Percentiles rank a stretch among this genome's conserved stretches.
Conservation (phyloP, 108 stramenopile genomes). For the Cyclotella sp. region DNA sequence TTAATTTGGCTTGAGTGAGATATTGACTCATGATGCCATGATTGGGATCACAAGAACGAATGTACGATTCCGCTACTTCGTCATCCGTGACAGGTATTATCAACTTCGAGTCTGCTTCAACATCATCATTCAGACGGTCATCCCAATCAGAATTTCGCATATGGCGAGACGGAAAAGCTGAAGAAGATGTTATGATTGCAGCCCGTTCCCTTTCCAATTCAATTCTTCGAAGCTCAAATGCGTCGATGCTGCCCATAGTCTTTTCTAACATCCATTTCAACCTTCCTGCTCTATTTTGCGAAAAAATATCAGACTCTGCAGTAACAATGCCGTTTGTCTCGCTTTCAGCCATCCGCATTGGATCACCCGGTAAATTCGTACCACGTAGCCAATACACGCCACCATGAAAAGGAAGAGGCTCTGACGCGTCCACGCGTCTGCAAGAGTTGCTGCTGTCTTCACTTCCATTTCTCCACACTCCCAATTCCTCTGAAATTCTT, state of each 20-base stretch:
- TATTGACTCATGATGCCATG: conserved; percentile 78
- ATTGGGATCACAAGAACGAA: conserved; percentile 65
- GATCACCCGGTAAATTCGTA: conserved; percentile 58
- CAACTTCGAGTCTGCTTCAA: neutral
- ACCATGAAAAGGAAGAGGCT: conserved; percentile 55
- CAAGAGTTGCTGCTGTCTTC: neutral
- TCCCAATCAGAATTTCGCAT: too few species aligned
- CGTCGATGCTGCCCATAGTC: conserved; percentile 88
- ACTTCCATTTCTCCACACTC: conserved; percentile 7
- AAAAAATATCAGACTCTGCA: neutral
- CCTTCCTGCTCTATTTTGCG: conserved; percentile 57
- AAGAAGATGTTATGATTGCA: conserved; percentile 22
- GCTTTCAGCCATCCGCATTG: conserved; percentile 4
- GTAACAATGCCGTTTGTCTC: neutral
- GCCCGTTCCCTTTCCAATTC: conserved; percentile 63
- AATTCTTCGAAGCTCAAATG: conserved; percentile 72
- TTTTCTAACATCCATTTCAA: conserved; percentile 74
- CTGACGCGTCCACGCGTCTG: neutral
- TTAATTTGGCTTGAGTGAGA: conserved; percentile 62
- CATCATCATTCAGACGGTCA: neutral
- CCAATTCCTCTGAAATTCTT: conserved; percentile 76
- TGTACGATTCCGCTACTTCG: conserved; percentile 79
- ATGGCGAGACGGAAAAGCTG: conserved; percentile 10
- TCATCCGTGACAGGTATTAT: conserved; percentile 48
- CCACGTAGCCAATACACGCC: conserved; percentile 79